Evolutionary conservation across 2,329 filamentous ascomycete genomes (phyloP), one percentile per base, ranked within the genome.

Genomic region (Hypoxylon sp.): DNA sequence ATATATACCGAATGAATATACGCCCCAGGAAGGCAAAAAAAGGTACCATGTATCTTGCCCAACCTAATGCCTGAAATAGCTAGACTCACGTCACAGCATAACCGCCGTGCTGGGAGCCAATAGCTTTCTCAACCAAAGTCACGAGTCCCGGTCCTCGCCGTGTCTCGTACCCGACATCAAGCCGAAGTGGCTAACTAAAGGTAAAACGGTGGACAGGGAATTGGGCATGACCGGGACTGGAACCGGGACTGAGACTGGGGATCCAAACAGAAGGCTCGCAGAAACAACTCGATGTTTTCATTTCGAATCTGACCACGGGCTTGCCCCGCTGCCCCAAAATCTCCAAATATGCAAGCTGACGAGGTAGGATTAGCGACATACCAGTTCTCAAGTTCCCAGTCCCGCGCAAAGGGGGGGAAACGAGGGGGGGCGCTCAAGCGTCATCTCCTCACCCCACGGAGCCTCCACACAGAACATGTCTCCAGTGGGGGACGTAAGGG

Each of bases 81-180:
- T 65, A 68, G 65, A 47, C 29, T 60, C 31, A 62, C 32, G 32
- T 57, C 50, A 50, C 57, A 51, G 21, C 46, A 56, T 50, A 55
- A 53, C 62, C 48, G 44, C 58, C 37, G 32, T 32, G 19, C 32
- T 39, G 50, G 55, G 59, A 44, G 24, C 62, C 55, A 65, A 61
- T 62, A 35, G 32, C 39, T 46, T 62, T 6, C 37, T 42, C 31
- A 7, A 19, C 32, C 29, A 29, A 59, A 21, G 53, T 63, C 62
- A 65, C 52, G 48, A 57, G 57, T 21, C 42, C 52, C 59, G 62
- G 57, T 56, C 50, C 51, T 71, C 66, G 66, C 54, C 53, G 42
- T 55, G 62, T 63, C 56, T 71, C 66, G 66, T 63, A 35, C 51
- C 69, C 66, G 69, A 69, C 51, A 69, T 63, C 69, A 55, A 61